These are phyloP conservation scores for Inga laurina DNA, from an alignment of 306 rosid species.

Conservation along the genomic window DNA sequence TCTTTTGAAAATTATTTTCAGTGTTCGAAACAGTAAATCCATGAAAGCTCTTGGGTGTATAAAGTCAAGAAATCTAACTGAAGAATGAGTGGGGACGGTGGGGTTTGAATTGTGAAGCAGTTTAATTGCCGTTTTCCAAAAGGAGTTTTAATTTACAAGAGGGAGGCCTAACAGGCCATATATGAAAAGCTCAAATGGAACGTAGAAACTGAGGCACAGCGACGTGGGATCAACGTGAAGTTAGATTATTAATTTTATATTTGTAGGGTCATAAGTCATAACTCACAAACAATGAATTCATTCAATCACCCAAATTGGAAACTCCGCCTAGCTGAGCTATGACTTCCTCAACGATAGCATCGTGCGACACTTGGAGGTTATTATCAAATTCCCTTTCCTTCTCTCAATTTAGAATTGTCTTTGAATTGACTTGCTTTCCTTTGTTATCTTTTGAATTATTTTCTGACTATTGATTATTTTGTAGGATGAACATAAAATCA, in stretches of 20 bases:
- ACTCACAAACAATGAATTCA: background rate
- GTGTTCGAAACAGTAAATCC: conserved; percentile 30
- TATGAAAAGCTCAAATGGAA: background rate
- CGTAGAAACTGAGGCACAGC: background rate
- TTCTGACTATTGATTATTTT: background rate
- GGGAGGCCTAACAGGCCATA: background rate
- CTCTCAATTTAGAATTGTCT: background rate
- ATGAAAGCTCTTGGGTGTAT: background rate
- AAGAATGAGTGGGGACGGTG: conserved; percentile 12
- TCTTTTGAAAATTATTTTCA: background rate
- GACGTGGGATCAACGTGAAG: background rate
- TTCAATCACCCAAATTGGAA: conserved; percentile 20
- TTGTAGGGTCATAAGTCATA: background rate
- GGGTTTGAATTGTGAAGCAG: conserved; percentile 36
- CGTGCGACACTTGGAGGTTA: conserved; percentile 12
- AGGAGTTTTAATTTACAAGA: background rate
- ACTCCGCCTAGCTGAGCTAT: conserved; percentile 24
- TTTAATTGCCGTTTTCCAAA: background rate
- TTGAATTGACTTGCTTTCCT: conserved; percentile 1
- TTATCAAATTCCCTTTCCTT: background rate
- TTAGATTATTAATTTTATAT: background rate
- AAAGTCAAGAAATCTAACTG: conserved; percentile 37
- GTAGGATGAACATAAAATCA: background rate
- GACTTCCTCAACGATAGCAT: conserved; percentile 2
- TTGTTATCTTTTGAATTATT: background rate